Evolutionary conservation across 108 stramenopile species (phyloP), one percentile per base, ranked within the genome.

Genomic region (Chaetoceros muelleri): DNA sequence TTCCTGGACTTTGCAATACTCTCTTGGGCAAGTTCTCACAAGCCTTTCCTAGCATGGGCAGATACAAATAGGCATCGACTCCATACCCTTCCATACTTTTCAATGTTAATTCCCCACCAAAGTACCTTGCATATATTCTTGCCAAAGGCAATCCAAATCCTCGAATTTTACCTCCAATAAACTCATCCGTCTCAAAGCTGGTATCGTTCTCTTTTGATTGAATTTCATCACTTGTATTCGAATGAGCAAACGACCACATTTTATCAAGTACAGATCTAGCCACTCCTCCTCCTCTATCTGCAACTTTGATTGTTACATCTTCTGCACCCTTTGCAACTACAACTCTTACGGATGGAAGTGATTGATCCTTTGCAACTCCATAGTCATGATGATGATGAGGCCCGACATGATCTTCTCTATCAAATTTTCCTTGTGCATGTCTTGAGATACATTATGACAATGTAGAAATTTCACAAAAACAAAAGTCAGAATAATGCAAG

Each of bases 31-130:
- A 67, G 52, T 92, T 87, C 65, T 95, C 94, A 58, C 90, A 90
- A 17, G 75, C 76, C 31, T 78, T 76, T 31, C 94, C 94, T 17
- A 95, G 68, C 24, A 85, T 65, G 10, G 90, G 86, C 24, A 98
- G 62, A 62, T 98, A 90, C 26, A 98, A 55, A 53, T 97, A 99
- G 0, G 96, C 96, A 82, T 99, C 99, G 17, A 98, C 78, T 30
- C 99, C 99, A 62, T 98, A 97, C n/a, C 99, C 99, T 57, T 99
- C 96, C 87, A 97, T 88, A 5, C 84, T 83, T 61, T 96, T 96
- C 21, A 99, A 61, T 18, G 89, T 84, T 23, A 99, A 74, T 65
- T 99, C 99, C 3, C 99, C 99, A 21, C 95, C 96, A 60, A 99
- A 95, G 70, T 98, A 98, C 24, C 99, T 79, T 3, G 97, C 97